Conservation (phyloP, 176 grass and related monocot species). For the Oryza australiensis region DNA sequence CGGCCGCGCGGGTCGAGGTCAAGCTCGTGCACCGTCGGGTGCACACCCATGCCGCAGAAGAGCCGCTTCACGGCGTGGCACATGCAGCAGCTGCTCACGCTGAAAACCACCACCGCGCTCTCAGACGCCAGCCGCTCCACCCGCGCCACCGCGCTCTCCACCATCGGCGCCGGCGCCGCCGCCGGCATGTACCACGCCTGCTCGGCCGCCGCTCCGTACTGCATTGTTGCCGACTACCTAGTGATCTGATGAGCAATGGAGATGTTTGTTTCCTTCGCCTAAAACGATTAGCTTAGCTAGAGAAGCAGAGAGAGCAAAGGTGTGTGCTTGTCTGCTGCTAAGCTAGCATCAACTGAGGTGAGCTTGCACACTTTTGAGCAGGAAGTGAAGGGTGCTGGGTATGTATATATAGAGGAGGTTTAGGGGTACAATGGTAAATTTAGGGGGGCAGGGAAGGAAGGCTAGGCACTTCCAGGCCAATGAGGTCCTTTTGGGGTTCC, state of each 20-base stretch:
- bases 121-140: slow-evolving; percentile 86
- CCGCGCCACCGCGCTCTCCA: slow-evolving; percentile 61
- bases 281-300: background rate
- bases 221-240: slow-evolving; percentile 41
- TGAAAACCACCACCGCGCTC: slow-evolving; percentile 95
- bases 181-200: slow-evolving; percentile 63
- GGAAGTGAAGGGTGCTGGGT: background rate
- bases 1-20: slow-evolving; percentile 77
- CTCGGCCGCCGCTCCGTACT: slow-evolving; percentile 74
- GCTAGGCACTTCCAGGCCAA: slow-evolving; percentile 36
- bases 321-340: background rate
- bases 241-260: background rate
- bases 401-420: slow-evolving; percentile 51
- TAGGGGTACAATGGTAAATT: slow-evolving; percentile 35
- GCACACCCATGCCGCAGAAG: slow-evolving; percentile 98
- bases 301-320: background rate
- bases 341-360: background rate
- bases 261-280: too few species aligned
- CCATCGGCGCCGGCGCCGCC: background rate
- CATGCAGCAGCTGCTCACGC: slow-evolving; percentile 97
- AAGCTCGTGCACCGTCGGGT: slow-evolving; percentile 89
- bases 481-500: slow-evolving; percentile 34
- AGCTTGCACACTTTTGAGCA: background rate
- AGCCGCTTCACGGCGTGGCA: slow-evolving; percentile 99
- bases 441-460: slow-evolving; percentile 39